These are phyloP conservation scores for Taxillus chinensis DNA, from an alignment of 164 flowering plant species.

Conservation along the genomic window DNA sequence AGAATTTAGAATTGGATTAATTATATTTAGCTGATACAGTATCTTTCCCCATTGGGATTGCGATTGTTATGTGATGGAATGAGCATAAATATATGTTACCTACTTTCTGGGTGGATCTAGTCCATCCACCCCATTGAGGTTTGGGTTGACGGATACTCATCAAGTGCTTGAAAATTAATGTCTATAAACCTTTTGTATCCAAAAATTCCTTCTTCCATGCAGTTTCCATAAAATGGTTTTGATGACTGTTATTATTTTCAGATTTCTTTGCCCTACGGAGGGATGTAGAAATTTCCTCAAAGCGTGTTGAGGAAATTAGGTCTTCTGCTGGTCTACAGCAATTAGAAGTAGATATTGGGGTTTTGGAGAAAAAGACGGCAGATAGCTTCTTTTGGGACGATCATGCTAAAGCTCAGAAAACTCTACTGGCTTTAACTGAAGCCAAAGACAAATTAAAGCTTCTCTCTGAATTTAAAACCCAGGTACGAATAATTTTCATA, in stretches of 20 bases:
- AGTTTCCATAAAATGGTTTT: too few species aligned
- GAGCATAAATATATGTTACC: too few species aligned
- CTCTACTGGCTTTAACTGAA: slow-evolving; percentile 66
- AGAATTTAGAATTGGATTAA: too few species aligned
- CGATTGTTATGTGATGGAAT: too few species aligned
- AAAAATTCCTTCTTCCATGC: too few species aligned
- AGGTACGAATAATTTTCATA: slow-evolving; percentile 32
- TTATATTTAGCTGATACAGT: too few species aligned
- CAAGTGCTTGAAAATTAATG: too few species aligned
- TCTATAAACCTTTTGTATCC: too few species aligned
- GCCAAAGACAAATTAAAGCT: slow-evolving; percentile 71
- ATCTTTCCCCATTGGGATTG: too few species aligned
- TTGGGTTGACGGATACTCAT: too few species aligned
- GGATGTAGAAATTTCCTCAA: slow-evolving; percentile 57
- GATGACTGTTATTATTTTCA: slow-evolving; percentile 17
- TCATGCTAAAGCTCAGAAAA: slow-evolving; percentile 73
- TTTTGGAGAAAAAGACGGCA: slow-evolving; percentile 62
- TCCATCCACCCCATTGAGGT: too few species aligned
- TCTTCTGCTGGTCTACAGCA: slow-evolving; percentile 57
- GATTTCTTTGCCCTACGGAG: slow-evolving; percentile 80
- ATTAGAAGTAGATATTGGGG: slow-evolving; percentile 50
- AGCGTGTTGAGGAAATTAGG: slow-evolving; percentile 72
- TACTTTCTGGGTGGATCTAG: too few species aligned
- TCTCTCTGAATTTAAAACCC: slow-evolving; percentile 66
- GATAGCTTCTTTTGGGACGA: slow-evolving; percentile 90